Evolutionary conservation across 257 asterid species (phyloP).

Genomic region (Gynochthodes officinalis): DNA sequence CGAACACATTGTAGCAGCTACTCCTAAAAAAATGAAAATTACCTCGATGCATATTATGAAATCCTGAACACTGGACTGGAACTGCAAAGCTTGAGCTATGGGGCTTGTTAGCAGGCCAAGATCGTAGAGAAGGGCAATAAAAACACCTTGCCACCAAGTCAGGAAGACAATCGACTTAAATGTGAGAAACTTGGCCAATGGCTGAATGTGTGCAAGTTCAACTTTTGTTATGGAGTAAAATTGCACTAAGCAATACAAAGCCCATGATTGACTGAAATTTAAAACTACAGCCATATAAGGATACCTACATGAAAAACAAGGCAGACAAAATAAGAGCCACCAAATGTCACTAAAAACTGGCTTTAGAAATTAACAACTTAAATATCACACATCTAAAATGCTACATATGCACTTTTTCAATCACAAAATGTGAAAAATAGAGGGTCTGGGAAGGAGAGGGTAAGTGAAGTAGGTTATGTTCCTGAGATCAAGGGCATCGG

Average conservation of each 20-base stretch:
- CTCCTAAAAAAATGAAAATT: conserved; percentile 32
- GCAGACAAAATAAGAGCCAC: conserved; percentile 23
- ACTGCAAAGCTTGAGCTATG: conserved; percentile 81
- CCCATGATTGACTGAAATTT: conserved; percentile 99
- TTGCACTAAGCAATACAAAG: conserved; percentile 92
- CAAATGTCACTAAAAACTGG: conserved; percentile 8
- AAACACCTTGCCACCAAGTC: conserved; percentile 99
- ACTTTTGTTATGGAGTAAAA: conserved; percentile 83
- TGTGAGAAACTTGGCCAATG: conserved; percentile 85
- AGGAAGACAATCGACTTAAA: conserved; percentile 97
- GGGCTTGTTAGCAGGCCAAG: conserved; percentile 81
- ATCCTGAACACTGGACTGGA: conserved; percentile 83
- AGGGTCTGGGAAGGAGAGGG: not conserved
- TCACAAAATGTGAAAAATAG: not conserved
- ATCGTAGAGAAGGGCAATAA: conserved; percentile 77
- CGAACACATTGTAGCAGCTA: conserved; percentile 14
- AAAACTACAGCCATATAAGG: conserved; percentile 89
- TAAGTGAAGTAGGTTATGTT: not conserved
- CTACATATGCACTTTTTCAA: not conserved
- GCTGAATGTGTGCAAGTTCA: conserved; percentile 90
- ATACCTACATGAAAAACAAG: conserved; percentile 58
- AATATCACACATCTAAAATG: not conserved
- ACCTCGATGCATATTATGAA: conserved; percentile 98
- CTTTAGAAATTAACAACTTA: not conserved
- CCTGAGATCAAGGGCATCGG: not conserved